Base-by-base conservation (phyloP, 2,329 filamentous ascomycete genomes). In the Fusarium penzigii region DNA sequence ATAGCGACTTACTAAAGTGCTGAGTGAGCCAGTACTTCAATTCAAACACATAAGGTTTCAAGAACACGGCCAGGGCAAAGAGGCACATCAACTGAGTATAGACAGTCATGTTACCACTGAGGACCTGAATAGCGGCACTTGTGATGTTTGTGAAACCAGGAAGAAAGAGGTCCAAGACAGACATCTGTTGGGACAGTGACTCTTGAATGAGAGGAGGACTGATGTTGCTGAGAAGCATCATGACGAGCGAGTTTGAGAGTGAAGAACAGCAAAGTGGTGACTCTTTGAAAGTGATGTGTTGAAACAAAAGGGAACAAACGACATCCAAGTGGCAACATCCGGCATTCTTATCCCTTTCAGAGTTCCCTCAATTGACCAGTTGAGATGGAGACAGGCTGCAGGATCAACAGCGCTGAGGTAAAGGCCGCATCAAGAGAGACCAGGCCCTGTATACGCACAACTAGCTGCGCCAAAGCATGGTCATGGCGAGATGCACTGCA, bases 91-190 rank as follows among this genome's bases (percentile, higher is more conserved):
- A 29, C 6, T 51, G 17, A 48, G 49, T 46, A 40, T 55, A 55
- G 39, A 39, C 17, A 49, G 39, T 44, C 32, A 49, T 29, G 40
- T 49, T 53, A 17, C 51, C 32, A 50, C 20, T 46, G 16, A 53
- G 46, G 32, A 17, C 39, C 17, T 53, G 32, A 25, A 39, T 46
- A 20, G 32, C 17, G 17, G 46, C 43, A 53, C 29, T 49, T 16
- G 42, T 53, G 29, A 46, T 53, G 39, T 53, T 46, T 44, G 39
- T 49, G 41, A 54, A 51, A n/a, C 52, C 41, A 32, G 48, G 52
- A 29, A 54, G 39, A 17, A 54, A 48, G 34, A 54, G 39, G n/a
- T n/a, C n/a, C n/a, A n/a, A n/a, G n/a, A n/a, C n/a, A n/a, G n/a
- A n/a, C 20, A 51, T 51, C 20, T 51, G 39, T 44, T 48, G 41